Percentiles rank a stretch among this genome's conserved stretches.
These are phyloP conservation scores for Calocybe cyanea DNA, from an alignment of 768 basidiomycete genomes.

Conservation along the genomic window DNA sequence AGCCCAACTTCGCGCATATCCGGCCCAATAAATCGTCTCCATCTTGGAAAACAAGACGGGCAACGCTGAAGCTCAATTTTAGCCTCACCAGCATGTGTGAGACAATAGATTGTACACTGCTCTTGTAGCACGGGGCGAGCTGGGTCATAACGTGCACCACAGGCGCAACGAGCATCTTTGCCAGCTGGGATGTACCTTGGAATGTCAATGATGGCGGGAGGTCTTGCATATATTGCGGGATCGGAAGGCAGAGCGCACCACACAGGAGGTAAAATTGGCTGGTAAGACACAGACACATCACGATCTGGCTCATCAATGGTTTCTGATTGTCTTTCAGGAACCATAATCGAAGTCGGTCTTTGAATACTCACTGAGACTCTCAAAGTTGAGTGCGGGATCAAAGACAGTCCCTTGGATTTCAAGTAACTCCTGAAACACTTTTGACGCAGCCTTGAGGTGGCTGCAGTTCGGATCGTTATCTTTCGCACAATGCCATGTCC, in stretches of 20 bases:
- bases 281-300: background rate
- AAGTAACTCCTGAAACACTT: background rate
- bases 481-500: slow-evolving; percentile 2
- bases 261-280: too few species aligned
- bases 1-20: slow-evolving; percentile 23
- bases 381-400: too few species aligned
- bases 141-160: background rate
- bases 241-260: background rate
- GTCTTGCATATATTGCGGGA: background rate
- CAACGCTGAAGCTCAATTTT: slow-evolving; percentile 2
- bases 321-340: background rate
- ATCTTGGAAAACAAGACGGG: background rate
- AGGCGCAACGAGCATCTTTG: background rate
- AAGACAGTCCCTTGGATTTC: background rate
- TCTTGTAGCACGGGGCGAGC: background rate
- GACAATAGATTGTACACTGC: background rate
- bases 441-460: background rate
- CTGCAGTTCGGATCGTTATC: background rate
- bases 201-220: background rate
- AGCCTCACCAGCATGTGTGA: background rate
- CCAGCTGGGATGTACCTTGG: background rate
- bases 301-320: background rate
- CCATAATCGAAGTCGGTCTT: too few species aligned
- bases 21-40: slow-evolving; percentile 24
- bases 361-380: too few species aligned